phyloP scores from a whole-genome alignment of 805 yeast species.

The Metschnikowia koreensis region DNA sequence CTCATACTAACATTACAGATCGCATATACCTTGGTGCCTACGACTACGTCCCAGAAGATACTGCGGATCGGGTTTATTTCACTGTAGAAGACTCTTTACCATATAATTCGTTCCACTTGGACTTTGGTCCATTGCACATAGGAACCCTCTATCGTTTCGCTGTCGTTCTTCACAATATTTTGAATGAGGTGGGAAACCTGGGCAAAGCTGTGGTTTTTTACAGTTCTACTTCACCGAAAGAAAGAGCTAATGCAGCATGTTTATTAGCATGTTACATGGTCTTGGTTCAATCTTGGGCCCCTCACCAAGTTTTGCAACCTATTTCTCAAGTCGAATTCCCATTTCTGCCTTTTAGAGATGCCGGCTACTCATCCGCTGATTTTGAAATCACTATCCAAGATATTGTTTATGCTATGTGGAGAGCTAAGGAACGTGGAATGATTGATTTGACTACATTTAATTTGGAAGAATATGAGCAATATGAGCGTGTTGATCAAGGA shows the following conservation, averaged over 20 bases:
- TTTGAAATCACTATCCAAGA: constrained; percentile 93
- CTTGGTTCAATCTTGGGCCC: constrained; percentile 95
- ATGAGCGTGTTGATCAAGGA: constrained; percentile 95
- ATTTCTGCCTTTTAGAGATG: constrained; percentile 92
- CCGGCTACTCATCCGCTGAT: constrained; percentile 95
- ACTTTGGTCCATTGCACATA: constrained; percentile 93
- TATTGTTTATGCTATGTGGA: constrained; percentile 93
- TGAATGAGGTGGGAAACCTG: constrained; percentile 80
- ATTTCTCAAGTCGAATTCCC: constrained; percentile 90
- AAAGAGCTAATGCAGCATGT: constrained; percentile 92
- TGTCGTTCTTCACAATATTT: constrained; percentile 84
- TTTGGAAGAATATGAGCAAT: constrained; percentile 89
- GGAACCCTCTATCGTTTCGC: constrained; percentile 95
- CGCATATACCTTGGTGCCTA: constrained; percentile 90
- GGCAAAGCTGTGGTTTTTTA: constrained; percentile 89
- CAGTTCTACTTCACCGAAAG: constrained; percentile 76
- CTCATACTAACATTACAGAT: constrained; percentile 33
- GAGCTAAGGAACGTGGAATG: constrained; percentile 91
- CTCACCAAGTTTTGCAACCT: constrained; percentile 95
- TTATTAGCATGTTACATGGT: constrained; percentile 92
- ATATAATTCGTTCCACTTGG: constrained; percentile 92
- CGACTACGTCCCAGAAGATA: constrained; percentile 74
- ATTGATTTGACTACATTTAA: constrained; percentile 83
- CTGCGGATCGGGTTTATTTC: constrained; percentile 74
- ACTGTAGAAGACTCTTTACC: constrained; percentile 91